Evolutionary conservation across 192 early-diverging fungal species (phyloP), one percentile per base, ranked within the genome.

Genomic region (Backusella psychrophila): DNA sequence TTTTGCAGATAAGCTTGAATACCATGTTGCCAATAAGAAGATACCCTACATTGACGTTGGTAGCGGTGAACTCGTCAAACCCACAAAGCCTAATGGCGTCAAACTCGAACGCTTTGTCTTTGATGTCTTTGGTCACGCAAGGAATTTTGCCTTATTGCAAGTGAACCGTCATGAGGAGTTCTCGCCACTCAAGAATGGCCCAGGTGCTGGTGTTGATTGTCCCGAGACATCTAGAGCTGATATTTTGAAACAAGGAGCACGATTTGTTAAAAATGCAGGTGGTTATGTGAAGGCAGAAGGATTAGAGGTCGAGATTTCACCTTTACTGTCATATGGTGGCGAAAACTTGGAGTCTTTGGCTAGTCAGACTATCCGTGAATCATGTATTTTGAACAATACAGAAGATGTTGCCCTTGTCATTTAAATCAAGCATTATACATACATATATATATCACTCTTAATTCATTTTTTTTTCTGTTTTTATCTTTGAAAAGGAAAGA

Each of bases 31-130:
- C 39, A 81, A 87, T 71, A 98, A 98, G 86, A 96, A 96, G 90
- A 96, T 98, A 84, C 90, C 90, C 81, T 85, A 91, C 83, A 82
- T 96, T 19, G 91, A 97, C 73, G 74, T 91, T 17, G 83, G 81
- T 49, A 86, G 90, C 7, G 94, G 95, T 56, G 88, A 88, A 39
- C 59, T 73, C 38, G 75, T 94, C 56, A 73, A 49, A 6, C 96
- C 96, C 14, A 83, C 84, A 19, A 85, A 87, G 70, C 85, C 87
- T 75, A 97, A 96, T 77, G 96, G 96, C 35, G 92, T 97, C 81
- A 98, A 98, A 82, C 85, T 97, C 19, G 96, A 97, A 85, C 86
- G 93, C 67, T 98, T 98, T 82, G 94, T 98, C 39, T 98, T 98
- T 93, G 96, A 98, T 79, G 95, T 97, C 23, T 93, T 96, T 80